phyloP scores from a whole-genome alignment of 495 filamentous ascomycete species.

The Penicillium robsamsonii region DNA sequence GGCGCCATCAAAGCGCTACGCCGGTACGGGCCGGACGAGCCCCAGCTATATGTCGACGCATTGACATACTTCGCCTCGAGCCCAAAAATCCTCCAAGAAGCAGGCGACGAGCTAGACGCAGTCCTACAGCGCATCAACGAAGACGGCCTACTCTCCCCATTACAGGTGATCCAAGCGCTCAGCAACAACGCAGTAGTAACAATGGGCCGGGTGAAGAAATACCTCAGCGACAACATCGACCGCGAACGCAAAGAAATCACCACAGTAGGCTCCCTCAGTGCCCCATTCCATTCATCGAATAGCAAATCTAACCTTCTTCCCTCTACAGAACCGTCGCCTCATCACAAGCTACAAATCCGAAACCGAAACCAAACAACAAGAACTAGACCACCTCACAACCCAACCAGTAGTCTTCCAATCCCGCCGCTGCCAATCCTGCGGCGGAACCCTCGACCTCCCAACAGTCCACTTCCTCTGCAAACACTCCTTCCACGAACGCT shows the following conservation, averaged over 20 bases:
- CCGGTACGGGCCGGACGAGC: slow-evolving; percentile 90
- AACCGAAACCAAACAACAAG: slow-evolving; percentile 72
- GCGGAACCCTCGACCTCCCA: slow-evolving; percentile 72
- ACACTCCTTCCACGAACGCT: slow-evolving; percentile 91
- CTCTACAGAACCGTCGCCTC: slow-evolving; percentile 67
- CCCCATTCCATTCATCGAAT: neutral
- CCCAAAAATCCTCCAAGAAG: slow-evolving; percentile 76
- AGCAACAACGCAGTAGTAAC: slow-evolving; percentile 83
- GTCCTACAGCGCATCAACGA: slow-evolving; percentile 85
- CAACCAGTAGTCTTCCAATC: slow-evolving; percentile 90
- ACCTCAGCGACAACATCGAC: slow-evolving; percentile 84
- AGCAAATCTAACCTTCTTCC: slow-evolving; percentile 13
- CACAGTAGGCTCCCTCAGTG: slow-evolving; percentile 38
- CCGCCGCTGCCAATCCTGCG: slow-evolving; percentile 79
- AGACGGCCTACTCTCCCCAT: slow-evolving; percentile 88
- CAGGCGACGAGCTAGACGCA: slow-evolving; percentile 72
- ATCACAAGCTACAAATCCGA: slow-evolving; percentile 84
- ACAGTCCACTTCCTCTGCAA: slow-evolving; percentile 95
- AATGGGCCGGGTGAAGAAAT: slow-evolving; percentile 95
- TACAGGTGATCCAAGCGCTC: slow-evolving; percentile 94
- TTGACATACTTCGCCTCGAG: slow-evolving; percentile 91
- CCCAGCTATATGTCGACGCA: slow-evolving; percentile 88
- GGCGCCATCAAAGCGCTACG: slow-evolving; percentile 85
- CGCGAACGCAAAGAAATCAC: slow-evolving; percentile 83
- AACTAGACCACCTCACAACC: slow-evolving; percentile 69